Percentiles rank a stretch among this genome's conserved stretches.
These are phyloP conservation scores for Suillus fuscotomentosus DNA, from an alignment of 768 basidiomycete genomes.

Conservation along the genomic window DNA sequence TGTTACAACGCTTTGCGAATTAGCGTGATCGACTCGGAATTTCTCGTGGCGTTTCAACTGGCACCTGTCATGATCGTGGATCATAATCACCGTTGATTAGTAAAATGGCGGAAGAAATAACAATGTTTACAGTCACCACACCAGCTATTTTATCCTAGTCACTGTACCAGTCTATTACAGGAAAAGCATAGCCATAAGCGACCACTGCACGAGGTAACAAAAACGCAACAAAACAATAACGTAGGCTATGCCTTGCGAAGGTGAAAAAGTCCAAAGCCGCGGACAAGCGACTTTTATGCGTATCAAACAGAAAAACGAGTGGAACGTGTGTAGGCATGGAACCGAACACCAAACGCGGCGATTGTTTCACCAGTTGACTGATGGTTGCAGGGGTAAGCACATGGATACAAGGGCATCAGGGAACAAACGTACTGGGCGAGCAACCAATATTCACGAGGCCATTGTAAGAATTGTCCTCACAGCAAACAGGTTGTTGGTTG, in stretches of 20 bases:
- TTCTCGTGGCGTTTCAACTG: neutral
- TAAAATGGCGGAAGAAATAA: neutral
- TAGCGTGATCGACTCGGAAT: neutral
- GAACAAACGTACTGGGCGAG: constrained; percentile 30
- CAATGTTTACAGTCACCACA: neutral
- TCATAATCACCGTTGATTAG: neutral
- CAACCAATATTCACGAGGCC: constrained; percentile 42
- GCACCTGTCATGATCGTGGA: neutral
- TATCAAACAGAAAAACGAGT: constrained; percentile 16
- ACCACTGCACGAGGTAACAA: neutral
- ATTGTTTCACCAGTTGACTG: constrained; percentile 15
- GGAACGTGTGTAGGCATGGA: constrained; percentile 8
- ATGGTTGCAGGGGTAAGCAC: neutral
- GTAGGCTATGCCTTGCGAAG: constrained; percentile 7
- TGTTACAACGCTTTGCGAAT: neutral
- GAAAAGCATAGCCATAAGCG: neutral
- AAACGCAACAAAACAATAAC: constrained; percentile 9
- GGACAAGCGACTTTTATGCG: constrained; percentile 7
- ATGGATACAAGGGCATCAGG: neutral
- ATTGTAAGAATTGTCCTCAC: constrained; percentile 29
- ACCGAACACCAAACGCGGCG: constrained; percentile 7
- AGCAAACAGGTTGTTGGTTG: constrained; percentile 38
- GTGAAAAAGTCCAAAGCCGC: neutral
- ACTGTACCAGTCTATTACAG: neutral
- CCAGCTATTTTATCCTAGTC: neutral